A percentile compares a stretch with the other conserved stretches of the same genome.
phyloP scores from a whole-genome alignment of 306 rosid genomes.

The Prunus mira region DNA sequence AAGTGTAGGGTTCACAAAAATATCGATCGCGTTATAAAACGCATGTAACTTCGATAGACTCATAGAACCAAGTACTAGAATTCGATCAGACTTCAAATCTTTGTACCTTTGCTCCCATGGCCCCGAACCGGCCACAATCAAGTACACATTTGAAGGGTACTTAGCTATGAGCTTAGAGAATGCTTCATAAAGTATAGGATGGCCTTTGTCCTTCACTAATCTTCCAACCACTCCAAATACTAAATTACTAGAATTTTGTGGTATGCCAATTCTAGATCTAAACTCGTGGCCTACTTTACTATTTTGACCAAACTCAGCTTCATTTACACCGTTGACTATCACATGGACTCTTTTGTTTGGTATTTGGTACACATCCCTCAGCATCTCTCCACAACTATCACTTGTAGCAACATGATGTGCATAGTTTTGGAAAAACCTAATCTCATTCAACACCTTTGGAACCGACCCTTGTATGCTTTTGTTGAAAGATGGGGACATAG shows the following conservation, averaged over 20 bases:
- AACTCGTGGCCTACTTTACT: slow-evolving; percentile 48
- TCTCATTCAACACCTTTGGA: slow-evolving; percentile 79
- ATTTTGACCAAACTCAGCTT: slow-evolving; percentile 53
- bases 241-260: slow-evolving; percentile 51
- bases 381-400: slow-evolving; percentile 92
- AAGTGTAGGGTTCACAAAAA: slow-evolving; percentile 84
- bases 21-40: slow-evolving; percentile 76
- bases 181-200: slow-evolving; percentile 84
- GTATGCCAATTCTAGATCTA: slow-evolving; percentile 56
- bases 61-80: slow-evolving; percentile 78
- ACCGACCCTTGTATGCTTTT: slow-evolving; percentile 57
- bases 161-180: slow-evolving; percentile 50
- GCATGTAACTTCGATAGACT: slow-evolving; percentile 56
- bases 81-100: slow-evolving; percentile 57
- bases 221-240: slow-evolving; percentile 94
- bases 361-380: slow-evolving; percentile 83
- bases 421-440: slow-evolving; percentile 76
- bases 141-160: slow-evolving; percentile 44
- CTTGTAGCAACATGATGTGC: slow-evolving; percentile 86
- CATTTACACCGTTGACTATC: slow-evolving; percentile 83
- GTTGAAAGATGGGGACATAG: slow-evolving; percentile 62
- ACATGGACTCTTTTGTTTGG: slow-evolving; percentile 79
- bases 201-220: slow-evolving; percentile 91
- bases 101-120: slow-evolving; percentile 82
- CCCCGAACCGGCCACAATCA: slow-evolving; percentile 87